Evolutionary conservation across 2,329 filamentous ascomycete species (phyloP), one percentile per base, ranked within the genome.

Genomic region (Pseudogymnoascus sp.): DNA sequence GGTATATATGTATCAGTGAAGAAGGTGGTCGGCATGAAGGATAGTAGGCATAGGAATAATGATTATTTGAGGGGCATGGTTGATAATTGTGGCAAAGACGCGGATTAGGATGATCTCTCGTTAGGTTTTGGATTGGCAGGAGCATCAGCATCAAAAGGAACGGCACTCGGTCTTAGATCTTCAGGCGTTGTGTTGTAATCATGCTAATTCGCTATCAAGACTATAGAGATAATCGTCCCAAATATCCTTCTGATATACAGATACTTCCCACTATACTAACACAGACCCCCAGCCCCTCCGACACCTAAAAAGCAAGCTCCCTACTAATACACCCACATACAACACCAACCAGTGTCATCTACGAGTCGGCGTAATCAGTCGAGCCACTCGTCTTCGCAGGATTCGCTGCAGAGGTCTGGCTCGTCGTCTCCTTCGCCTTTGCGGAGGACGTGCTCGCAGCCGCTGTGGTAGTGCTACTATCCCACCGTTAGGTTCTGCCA

Each of bases 181-280:
- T 28, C 23, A 31, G 16, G 49, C n/a, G 28, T 56, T 34, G n/a
- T n/a, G 28, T 56, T 34, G n/a, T n/a, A 56, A 34, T 56, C 49
- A 56, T 56, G 49, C 49, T 56, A 56, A 56, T 56, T 56, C 49
- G 49, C 49, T 56, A 56, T 34, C 25, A 56, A 56, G 49, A 34
- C 25, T 56, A 34, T 56, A n/a, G 49, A 56, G n/a, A 21, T 34
- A 56, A 56, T 31, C 49, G 28, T 56, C 49, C 25, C 49, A 31
- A 34, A 56, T 34, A 56, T 31, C 49, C 28, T 14, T 31, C 46
- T 56, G n/a, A 56, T 56, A 56, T 56, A 56, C 49, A 56, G 12
- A 11, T 31, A n/a, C 21, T n/a, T n/a, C 21, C 4, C 46, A n/a
- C 25, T 34, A 53, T 53, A 18, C 11, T 6, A 31, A 53, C 46